phyloP scores from a whole-genome alignment of 2,329 filamentous ascomycete genomes.

The Xylariaceae sp. region DNA sequence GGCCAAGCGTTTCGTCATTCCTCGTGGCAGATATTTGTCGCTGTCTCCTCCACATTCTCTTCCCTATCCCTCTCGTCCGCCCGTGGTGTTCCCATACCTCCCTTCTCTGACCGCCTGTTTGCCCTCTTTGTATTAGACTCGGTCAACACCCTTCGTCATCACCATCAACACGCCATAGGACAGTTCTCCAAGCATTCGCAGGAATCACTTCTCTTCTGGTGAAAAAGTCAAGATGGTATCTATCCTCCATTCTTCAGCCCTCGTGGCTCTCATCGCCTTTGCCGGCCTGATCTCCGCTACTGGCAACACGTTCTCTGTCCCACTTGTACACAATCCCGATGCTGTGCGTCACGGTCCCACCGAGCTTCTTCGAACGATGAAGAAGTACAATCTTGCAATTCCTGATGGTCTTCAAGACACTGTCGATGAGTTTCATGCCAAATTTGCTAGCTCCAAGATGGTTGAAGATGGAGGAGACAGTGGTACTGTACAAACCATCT shows the following conservation, averaged over 20 bases:
- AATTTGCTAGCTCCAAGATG: conserved; percentile 15
- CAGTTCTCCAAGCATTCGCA: too few species aligned
- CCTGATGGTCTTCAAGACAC: conserved; percentile 28
- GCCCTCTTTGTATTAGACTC: too few species aligned
- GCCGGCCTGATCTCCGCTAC: conserved; percentile 1
- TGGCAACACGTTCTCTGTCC: conserved; percentile 26
- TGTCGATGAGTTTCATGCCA: conserved; percentile 25
- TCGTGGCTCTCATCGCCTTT: conserved; percentile 21
- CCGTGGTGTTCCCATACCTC: too few species aligned
- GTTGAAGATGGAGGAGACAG: conserved; percentile 11
- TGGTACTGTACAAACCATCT: conserved; percentile 11
- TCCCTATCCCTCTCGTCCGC: too few species aligned
- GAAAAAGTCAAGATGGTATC: conserved; percentile 16
- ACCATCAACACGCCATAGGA: too few species aligned
- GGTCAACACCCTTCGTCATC: too few species aligned
- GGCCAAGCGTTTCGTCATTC: too few species aligned
- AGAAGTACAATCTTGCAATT: conserved; percentile 33
- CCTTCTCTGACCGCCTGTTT: too few species aligned
- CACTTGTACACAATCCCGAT: conserved; percentile 24
- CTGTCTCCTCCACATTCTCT: too few species aligned
- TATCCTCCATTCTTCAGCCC: conserved; percentile 15
- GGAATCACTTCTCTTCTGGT: too few species aligned
- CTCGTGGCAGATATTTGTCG: too few species aligned
- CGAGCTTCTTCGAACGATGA: conserved; percentile 30
- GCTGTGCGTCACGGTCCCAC: conserved; percentile 27